A percentile compares a stretch with the other conserved stretches of the same genome.
Conservation (phyloP, 768 basidiomycete genomes). For the Tricholoma hemisulphureum region DNA sequence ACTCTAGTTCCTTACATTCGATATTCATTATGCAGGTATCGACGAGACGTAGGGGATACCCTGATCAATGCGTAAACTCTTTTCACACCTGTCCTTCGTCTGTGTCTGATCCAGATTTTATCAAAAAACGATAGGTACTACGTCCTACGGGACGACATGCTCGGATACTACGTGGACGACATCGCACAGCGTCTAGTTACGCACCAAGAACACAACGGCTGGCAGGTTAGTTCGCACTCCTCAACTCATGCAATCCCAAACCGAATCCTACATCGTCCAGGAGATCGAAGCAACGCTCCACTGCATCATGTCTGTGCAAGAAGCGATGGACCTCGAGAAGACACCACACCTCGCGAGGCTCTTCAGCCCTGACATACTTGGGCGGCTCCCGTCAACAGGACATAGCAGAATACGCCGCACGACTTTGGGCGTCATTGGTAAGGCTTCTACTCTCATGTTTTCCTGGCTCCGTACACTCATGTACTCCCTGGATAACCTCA, state of each 20-base stretch:
- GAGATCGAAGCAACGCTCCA: constrained; percentile 85
- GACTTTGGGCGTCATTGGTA: constrained; percentile 72
- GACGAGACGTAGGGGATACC: constrained; percentile 84
- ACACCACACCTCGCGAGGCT: constrained; percentile 56
- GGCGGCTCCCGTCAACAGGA: constrained; percentile 62
- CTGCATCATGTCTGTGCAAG: constrained; percentile 83
- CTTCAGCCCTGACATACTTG: constrained; percentile 73
- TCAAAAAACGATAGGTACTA: constrained; percentile 62
- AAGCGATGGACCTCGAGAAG: constrained; percentile 66
- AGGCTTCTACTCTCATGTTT: constrained; percentile 14
- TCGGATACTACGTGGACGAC: constrained; percentile 65
- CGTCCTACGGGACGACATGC: constrained; percentile 80
- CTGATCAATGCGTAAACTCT: constrained; percentile 78
- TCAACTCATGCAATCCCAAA: not conserved
- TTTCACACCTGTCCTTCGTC: not conserved
- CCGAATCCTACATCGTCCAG: constrained; percentile 35
- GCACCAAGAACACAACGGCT: constrained; percentile 47
- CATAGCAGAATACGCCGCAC: constrained; percentile 71
- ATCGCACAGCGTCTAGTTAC: constrained; percentile 53
- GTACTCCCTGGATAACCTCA: constrained; percentile 21
- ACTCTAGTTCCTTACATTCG: not conserved
- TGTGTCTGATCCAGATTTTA: constrained; percentile 1
- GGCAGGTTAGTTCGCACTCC: constrained; percentile 64
- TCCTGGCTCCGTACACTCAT: not conserved
- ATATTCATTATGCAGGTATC: constrained; percentile 58